phyloP scores from a whole-genome alignment of 2,329 filamentous ascomycete species.

The Colletotrichum horii region DNA sequence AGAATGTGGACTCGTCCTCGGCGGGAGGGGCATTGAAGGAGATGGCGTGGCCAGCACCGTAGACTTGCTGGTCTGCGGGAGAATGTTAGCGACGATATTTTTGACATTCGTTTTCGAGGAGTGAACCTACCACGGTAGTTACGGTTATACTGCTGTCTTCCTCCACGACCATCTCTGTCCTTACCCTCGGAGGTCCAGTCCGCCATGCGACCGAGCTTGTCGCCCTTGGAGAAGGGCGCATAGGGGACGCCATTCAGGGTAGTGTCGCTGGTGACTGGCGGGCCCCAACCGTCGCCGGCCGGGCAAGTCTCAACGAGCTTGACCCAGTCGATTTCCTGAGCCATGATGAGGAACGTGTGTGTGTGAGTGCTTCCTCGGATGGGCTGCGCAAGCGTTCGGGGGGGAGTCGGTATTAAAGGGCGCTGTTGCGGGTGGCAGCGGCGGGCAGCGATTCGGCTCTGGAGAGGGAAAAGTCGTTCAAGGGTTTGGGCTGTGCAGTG shows the following conservation, averaged over 20 bases:
- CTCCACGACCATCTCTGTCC: conserved; percentile 75
- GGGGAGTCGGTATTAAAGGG: not conserved
- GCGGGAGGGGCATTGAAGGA: conserved; percentile 89
- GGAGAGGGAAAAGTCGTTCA: conserved; percentile 21
- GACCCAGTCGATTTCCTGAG: conserved; percentile 61
- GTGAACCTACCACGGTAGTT: conserved; percentile 80
- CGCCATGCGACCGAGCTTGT: conserved; percentile 98
- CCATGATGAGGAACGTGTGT: conserved; percentile 38
- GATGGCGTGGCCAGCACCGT: conserved; percentile 85
- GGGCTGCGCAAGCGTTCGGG: not conserved
- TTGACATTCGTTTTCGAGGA: not conserved
- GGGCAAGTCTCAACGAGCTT: conserved; percentile 76
- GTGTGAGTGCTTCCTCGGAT: not conserved
- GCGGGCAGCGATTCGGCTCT: conserved; percentile 18
- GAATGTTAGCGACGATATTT: conserved; percentile 5
- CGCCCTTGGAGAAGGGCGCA: conserved; percentile 96
- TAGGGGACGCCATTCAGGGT: conserved; percentile 95
- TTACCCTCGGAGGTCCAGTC: conserved; percentile 96
- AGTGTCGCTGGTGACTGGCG: conserved; percentile 80
- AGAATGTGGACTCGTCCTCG: conserved; percentile 97
- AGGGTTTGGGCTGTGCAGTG: conserved; percentile 13
- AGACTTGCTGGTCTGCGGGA: conserved; percentile 86
- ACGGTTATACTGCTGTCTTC: conserved; percentile 87
- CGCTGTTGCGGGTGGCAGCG: conserved; percentile 5
- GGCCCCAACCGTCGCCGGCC: conserved; percentile 85